Evolutionary conservation across 441 rosid species (phyloP).

Genomic region (Breynia disticha): DNA sequence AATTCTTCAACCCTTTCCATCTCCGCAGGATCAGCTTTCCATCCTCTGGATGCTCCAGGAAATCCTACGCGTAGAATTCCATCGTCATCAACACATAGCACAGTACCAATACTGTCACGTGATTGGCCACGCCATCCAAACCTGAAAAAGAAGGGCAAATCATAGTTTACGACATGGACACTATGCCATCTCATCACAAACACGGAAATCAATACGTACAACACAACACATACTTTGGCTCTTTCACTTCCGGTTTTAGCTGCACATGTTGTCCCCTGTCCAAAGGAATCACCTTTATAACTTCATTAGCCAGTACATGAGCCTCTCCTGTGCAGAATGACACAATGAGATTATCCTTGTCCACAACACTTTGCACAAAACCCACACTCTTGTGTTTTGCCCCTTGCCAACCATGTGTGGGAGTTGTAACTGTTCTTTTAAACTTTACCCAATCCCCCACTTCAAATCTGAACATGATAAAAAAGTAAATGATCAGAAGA

Average conservation of each 20-base stretch:
- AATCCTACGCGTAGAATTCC: slow-evolving; percentile 98
- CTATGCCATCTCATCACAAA: neutral
- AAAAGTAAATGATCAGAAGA: slow-evolving; percentile 1
- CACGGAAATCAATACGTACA: neutral
- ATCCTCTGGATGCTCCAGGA: slow-evolving; percentile 99
- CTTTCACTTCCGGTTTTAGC: slow-evolving; percentile 70
- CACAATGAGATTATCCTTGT: slow-evolving; percentile 63
- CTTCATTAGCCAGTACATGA: slow-evolving; percentile 74
- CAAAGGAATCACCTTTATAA: slow-evolving; percentile 79
- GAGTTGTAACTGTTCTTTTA: slow-evolving; percentile 65
- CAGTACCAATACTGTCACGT: slow-evolving; percentile 93
- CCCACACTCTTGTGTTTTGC: slow-evolving; percentile 94
- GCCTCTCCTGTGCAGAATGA: slow-evolving; percentile 96
- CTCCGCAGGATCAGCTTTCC: slow-evolving; percentile 99
- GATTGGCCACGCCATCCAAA: slow-evolving; percentile 99
- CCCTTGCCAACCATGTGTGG: slow-evolving; percentile 91
- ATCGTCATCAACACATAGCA: slow-evolving; percentile 96
- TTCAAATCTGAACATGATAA: slow-evolving; percentile 50
- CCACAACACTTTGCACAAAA: slow-evolving; percentile 84
- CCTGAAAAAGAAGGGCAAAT: slow-evolving; percentile 30
- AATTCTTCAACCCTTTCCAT: slow-evolving; percentile 99
- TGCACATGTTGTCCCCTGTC: slow-evolving; percentile 97
- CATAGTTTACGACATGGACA: neutral
- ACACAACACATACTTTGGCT: slow-evolving; percentile 66
- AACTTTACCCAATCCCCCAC: slow-evolving; percentile 99